phyloP scores from a whole-genome alignment of 2,329 filamentous ascomycete species.

The Chrysosphaeria jannelii region DNA sequence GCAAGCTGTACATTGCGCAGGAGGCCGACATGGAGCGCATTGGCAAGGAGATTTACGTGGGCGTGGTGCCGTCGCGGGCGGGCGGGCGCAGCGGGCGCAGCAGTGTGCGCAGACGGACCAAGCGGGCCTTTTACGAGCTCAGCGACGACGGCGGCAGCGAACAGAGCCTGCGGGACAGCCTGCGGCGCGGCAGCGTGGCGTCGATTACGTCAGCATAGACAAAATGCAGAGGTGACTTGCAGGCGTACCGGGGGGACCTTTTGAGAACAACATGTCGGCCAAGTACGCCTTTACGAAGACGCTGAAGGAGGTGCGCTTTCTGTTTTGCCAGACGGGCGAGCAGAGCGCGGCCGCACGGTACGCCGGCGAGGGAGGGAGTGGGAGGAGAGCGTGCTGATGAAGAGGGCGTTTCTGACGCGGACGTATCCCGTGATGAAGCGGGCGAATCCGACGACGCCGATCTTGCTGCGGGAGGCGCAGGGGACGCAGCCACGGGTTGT shows the following conservation, averaged over 20 bases:
- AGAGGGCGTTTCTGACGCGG: slow-evolving; percentile 62
- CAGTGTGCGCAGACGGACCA: slow-evolving; percentile 1
- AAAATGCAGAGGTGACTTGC: background rate
- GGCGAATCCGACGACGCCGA: slow-evolving; percentile 81
- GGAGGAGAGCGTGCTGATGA: background rate
- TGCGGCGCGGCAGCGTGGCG: too few species aligned
- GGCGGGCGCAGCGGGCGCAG: background rate
- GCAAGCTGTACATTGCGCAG: slow-evolving; percentile 3
- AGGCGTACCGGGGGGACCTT: background rate
- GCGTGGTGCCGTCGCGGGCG: slow-evolving; percentile 1
- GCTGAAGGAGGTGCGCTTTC: slow-evolving; percentile 86
- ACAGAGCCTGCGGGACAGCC: too few species aligned
- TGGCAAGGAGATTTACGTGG: slow-evolving; percentile 3
- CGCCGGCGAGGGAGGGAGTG: slow-evolving; percentile 9
- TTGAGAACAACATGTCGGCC: slow-evolving; percentile 32
- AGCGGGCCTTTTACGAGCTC: slow-evolving; percentile 3
- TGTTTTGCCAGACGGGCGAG: slow-evolving; percentile 85
- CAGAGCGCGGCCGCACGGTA: slow-evolving; percentile 63
- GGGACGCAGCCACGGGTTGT: slow-evolving; percentile 66
- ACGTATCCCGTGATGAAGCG: slow-evolving; percentile 98
- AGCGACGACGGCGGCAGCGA: slow-evolving; percentile 2
- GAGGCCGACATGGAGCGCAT: slow-evolving; percentile 1
- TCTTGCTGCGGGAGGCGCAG: slow-evolving; percentile 75
- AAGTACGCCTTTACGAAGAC: slow-evolving; percentile 78
- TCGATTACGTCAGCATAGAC: background rate